Base-by-base conservation (phyloP, 768 basidiomycete genomes). In the Lentinula guzmanii region DNA sequence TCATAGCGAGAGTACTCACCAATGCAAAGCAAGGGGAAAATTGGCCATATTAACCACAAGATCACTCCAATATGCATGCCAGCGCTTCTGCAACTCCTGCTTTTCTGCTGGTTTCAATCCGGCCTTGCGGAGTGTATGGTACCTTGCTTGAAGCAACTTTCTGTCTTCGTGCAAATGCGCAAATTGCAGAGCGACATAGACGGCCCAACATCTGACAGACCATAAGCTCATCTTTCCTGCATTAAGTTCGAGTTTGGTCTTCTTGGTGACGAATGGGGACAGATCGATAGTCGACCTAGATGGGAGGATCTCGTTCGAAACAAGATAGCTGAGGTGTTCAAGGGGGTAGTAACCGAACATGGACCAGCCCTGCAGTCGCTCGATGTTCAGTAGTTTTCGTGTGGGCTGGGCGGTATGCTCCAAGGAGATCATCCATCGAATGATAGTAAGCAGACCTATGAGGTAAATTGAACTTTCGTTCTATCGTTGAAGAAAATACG, bases 11-110 rank as follows among this genome's bases (percentile, higher is more conserved):
- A 7, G 13, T 31, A 63, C 82, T 58, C 65, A 91, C 93, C 92
- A 94, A 70, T 96, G 94, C 60, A 93, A 71, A 2, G 93, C 90
- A 54, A 91, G 71, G 3, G 93, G 94, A n/a, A 93, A 74, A 69
- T 92, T 90, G 28, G 85, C 84, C 7, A 88, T 63, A 68, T 93
- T 93, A 53, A 85, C 83, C 13, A 90, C 70, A 10, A 89, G 70
- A 62, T 93, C 91, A 55, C 84, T 87, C 81, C 85, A 85, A 59
- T 86, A 84, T 15, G 86, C 81, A 64, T 82, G 80, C 85, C 87
- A 86, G 64, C 86, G 76, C 60, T 83, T 76, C 24, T 69, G 64
- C 21, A 91, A 69, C 55, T 89, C 86, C 41, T 73, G 74, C 63
- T 79, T 84, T 65, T 90, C 87, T 28, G 75, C 74, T 0, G 67